Conservation (phyloP, 192 early-diverging fungal genomes). For the Glomus cerebriforme region DNA sequence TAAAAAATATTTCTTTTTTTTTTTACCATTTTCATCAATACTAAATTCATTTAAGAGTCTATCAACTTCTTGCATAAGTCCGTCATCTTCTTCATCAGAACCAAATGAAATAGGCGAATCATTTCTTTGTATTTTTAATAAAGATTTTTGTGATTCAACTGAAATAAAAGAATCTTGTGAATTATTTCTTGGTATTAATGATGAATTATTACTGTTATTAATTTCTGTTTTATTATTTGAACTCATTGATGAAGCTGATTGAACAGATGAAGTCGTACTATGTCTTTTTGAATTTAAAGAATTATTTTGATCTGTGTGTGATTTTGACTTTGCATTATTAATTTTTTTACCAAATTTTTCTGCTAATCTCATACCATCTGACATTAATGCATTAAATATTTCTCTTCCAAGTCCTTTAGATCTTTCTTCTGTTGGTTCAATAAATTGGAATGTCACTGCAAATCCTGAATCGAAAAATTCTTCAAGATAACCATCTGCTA, state of each 20-base stretch:
- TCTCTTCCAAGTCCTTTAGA: conserved; percentile 55
- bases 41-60: conserved; percentile 31
- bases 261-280: not conserved
- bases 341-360: conserved; percentile 39
- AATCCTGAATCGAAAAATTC: conserved; percentile 79
- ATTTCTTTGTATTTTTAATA: not conserved
- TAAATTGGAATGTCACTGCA: conserved; percentile 57
- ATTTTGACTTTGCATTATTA: not conserved
- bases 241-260: not conserved
- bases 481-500: conserved; percentile 85
- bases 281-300: not conserved
- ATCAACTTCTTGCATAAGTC: conserved; percentile 34
- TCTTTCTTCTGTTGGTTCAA: conserved; percentile 55
- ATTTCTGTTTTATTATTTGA: not conserved
- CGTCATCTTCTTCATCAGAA: conserved; percentile 27
- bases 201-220: not conserved
- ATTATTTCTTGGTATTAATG: not conserved
- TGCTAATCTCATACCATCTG: conserved; percentile 55
- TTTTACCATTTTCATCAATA: conserved; percentile 13
- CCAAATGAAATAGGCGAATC: not conserved
- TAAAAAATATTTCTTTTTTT: too few relatives aligned
- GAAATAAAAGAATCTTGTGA: conserved; percentile 4
- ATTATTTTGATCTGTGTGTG: not conserved
- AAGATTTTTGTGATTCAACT: conserved; percentile 14
- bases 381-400: conserved; percentile 59